phyloP scores from a whole-genome alignment of 2,329 filamentous ascomycete genomes.

The Microdochium nivale region DNA sequence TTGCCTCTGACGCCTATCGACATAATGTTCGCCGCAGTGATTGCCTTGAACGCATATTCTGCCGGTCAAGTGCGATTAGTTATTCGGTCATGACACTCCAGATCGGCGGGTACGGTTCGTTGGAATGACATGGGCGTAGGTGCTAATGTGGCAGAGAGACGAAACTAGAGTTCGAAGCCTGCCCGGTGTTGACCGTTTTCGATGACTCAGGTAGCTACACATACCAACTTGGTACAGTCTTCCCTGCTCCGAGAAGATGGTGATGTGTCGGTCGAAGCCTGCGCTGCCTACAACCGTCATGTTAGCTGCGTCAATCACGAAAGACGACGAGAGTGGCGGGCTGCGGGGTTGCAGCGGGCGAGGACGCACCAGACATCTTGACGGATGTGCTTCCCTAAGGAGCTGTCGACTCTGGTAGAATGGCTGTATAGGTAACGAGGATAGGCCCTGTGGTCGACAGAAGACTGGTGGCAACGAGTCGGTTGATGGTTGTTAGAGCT shows the following conservation, averaged over 20 bases:
- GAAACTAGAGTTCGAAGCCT: background rate
- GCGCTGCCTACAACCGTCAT: conserved; percentile 54
- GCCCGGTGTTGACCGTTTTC: background rate
- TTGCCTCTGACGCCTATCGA: conserved; percentile 93
- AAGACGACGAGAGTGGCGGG: conserved; percentile 7
- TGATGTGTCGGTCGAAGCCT: conserved; percentile 97
- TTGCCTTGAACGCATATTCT: conserved; percentile 99
- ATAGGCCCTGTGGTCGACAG: background rate
- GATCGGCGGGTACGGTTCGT: conserved; percentile 2
- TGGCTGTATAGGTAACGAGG: background rate
- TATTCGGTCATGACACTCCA: background rate
- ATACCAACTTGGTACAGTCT: conserved; percentile 98
- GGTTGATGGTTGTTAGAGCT: background rate
- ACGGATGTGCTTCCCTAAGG: background rate
- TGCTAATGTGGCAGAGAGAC: too few species aligned
- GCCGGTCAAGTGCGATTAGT: conserved; percentile 3
- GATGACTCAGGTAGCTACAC: conserved; percentile 25
- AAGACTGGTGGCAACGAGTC: background rate
- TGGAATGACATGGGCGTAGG: background rate
- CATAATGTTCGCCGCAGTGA: conserved; percentile 98
- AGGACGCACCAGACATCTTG: background rate
- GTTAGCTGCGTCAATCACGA: conserved; percentile 14
- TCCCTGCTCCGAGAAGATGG: conserved; percentile 98
- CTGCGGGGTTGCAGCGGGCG: conserved; percentile 1
- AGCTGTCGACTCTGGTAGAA: background rate